Conservation (phyloP, 306 rosid species). For the Cucumis cinereus region DNA sequence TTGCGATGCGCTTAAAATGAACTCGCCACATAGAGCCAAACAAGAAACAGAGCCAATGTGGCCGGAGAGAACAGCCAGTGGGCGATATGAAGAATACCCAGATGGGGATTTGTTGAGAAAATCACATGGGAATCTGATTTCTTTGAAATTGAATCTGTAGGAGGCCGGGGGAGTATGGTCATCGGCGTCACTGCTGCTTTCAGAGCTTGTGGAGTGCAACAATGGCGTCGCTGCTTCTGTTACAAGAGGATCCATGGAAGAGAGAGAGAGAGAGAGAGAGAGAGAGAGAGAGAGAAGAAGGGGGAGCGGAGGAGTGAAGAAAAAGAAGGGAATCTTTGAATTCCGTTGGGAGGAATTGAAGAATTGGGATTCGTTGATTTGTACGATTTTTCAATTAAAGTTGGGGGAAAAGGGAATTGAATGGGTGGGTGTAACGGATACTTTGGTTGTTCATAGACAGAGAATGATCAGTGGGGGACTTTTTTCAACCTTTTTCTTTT, state of each 20-base stretch:
- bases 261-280: not conserved
- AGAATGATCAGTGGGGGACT: constrained; percentile 17
- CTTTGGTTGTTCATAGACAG: constrained; percentile 20
- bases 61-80: constrained; percentile 61
- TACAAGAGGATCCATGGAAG: constrained; percentile 17
- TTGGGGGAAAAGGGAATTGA: not conserved
- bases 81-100: constrained; percentile 28
- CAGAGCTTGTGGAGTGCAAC: constrained; percentile 15
- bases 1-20: constrained; percentile 79
- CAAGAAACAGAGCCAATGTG: constrained; percentile 75
- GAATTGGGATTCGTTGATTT: not conserved
- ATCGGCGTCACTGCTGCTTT: constrained; percentile 26
- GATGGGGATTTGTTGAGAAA: constrained; percentile 18
- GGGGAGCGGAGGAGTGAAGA: constrained; percentile 16
- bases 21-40: constrained; percentile 80
- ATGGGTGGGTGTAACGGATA: constrained; percentile 45
- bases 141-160: constrained; percentile 14
- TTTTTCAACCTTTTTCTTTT: not conserved
- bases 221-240: constrained; percentile 29
- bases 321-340: not conserved
- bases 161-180: constrained; percentile 23
- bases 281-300: not conserved
- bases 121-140: not conserved
- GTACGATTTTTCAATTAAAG: constrained; percentile 6
- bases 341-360: not conserved